Evolutionary conservation across 2,329 filamentous ascomycete genomes (phyloP).

Genomic region (Thyridium curvatum): DNA sequence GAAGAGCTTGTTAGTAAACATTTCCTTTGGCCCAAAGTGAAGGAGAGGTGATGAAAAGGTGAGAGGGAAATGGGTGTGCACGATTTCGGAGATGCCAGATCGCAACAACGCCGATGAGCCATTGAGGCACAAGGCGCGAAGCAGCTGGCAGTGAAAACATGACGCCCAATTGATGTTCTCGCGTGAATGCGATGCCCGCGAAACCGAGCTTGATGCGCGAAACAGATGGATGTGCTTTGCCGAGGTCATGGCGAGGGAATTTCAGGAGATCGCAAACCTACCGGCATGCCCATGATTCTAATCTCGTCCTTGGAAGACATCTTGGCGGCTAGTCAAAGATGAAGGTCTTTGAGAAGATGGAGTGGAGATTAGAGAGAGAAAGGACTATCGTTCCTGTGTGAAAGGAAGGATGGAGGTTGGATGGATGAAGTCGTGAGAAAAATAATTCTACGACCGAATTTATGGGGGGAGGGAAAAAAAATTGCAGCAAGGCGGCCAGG

Average conservation of each 20-base stretch:
- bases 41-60: no score
- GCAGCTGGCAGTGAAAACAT: no score
- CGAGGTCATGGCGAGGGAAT: slow-evolving; percentile 15
- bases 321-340: slow-evolving; percentile 39
- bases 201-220: slow-evolving; percentile 13
- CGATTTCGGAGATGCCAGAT: neutral
- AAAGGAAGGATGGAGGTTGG: slow-evolving; percentile 9
- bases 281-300: slow-evolving; percentile 62
- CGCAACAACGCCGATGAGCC: slow-evolving; percentile 1
- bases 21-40: no score
- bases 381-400: slow-evolving; percentile 18
- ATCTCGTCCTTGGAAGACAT: slow-evolving; percentile 50
- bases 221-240: slow-evolving; percentile 8
- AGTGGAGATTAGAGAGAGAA: slow-evolving; percentile 52
- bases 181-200: neutral
- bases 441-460: slow-evolving; percentile 35
- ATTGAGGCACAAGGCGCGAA: no score
- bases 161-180: slow-evolving; percentile 2
- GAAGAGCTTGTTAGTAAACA: slow-evolving; percentile 1
- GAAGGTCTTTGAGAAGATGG: slow-evolving; percentile 44
- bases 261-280: slow-evolving; percentile 37
- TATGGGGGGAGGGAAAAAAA: slow-evolving; percentile 41
- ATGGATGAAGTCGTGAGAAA: slow-evolving; percentile 26
- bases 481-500: slow-evolving; percentile 21
- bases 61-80: no score